A percentile compares a stretch with the other conserved stretches of the same genome.
Conservation (phyloP, 129 eudicot genomes). For the Flaveria sonorensis region DNA sequence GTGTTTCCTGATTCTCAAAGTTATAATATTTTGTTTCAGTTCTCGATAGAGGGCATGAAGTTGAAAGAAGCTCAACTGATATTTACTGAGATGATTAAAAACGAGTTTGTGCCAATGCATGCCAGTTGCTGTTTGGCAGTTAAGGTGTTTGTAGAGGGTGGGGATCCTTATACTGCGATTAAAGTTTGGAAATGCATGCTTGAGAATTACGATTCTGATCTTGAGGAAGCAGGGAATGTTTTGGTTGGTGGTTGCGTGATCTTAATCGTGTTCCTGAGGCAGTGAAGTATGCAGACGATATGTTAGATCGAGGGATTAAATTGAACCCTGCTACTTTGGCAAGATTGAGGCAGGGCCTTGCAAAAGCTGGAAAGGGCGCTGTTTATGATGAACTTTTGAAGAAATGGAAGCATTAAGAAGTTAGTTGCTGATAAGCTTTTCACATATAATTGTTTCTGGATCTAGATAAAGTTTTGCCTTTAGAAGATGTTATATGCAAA, state of each 20-base stretch:
- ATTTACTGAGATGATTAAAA: constrained; percentile 69
- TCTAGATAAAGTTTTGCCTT: constrained; percentile 9
- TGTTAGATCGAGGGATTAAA: constrained; percentile 65
- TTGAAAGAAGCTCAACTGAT: constrained; percentile 55
- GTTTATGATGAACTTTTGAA: constrained; percentile 64
- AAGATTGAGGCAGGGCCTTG: constrained; percentile 62
- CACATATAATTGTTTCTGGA: constrained; percentile 4
- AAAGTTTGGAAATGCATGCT: constrained; percentile 75
- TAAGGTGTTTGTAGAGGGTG: constrained; percentile 47
- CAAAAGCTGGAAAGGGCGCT: constrained; percentile 52
- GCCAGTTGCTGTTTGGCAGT: constrained; percentile 56
- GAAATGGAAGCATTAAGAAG: constrained; percentile 62
- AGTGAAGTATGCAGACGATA: constrained; percentile 82
- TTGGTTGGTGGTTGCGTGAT: constrained; percentile 65
- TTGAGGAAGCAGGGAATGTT: constrained; percentile 75
- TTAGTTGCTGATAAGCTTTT: constrained; percentile 18
- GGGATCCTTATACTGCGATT: constrained; percentile 59
- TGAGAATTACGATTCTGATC: constrained; percentile 47
- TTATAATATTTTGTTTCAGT: constrained; percentile 52
- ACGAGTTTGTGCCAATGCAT: constrained; percentile 65
- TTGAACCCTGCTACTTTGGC: constrained; percentile 63
- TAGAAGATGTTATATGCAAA: constrained; percentile 12
- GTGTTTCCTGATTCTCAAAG: constrained; percentile 66
- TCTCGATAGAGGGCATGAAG: constrained; percentile 40
- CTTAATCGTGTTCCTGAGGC: constrained; percentile 75